Conservation (phyloP, 1,284 basidiomycete genomes). For the Irpex sp. region DNA sequence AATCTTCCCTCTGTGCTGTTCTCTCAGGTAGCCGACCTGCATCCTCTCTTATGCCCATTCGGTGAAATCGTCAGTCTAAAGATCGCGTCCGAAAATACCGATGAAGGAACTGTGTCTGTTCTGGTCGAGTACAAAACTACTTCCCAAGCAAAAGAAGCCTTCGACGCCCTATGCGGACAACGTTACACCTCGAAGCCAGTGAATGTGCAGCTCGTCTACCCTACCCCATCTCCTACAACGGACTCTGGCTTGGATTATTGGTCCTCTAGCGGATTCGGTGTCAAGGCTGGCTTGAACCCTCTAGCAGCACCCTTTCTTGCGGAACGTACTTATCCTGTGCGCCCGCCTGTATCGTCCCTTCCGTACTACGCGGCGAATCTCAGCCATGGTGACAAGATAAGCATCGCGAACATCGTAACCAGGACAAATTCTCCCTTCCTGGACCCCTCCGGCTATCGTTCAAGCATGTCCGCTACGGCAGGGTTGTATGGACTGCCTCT, state of each 20-base stretch:
- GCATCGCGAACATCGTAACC: neutral
- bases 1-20: constrained; percentile 68
- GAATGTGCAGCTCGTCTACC: constrained; percentile 41
- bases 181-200: constrained; percentile 51
- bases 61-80: constrained; percentile 60
- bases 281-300: constrained; percentile 29
- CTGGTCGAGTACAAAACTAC: constrained; percentile 58
- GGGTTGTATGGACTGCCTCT: constrained; percentile 15
- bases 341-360: neutral
- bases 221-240: constrained; percentile 10
- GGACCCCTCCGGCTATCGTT: constrained; percentile 14
- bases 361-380: neutral
- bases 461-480: neutral
- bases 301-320: constrained; percentile 29
- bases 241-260: constrained; percentile 13
- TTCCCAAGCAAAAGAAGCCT: constrained; percentile 58
- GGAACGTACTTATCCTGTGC: neutral
- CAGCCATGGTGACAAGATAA: neutral
- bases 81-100: constrained; percentile 32
- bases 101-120: constrained; percentile 45
- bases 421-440: constrained; percentile 5
- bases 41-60: constrained; percentile 71
- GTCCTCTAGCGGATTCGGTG: constrained; percentile 12
- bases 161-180: constrained; percentile 54
- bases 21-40: constrained; percentile 58